Evolutionary conservation across 148 eudicot genomes (phyloP).

Genomic region (Talinum fruticosum): DNA sequence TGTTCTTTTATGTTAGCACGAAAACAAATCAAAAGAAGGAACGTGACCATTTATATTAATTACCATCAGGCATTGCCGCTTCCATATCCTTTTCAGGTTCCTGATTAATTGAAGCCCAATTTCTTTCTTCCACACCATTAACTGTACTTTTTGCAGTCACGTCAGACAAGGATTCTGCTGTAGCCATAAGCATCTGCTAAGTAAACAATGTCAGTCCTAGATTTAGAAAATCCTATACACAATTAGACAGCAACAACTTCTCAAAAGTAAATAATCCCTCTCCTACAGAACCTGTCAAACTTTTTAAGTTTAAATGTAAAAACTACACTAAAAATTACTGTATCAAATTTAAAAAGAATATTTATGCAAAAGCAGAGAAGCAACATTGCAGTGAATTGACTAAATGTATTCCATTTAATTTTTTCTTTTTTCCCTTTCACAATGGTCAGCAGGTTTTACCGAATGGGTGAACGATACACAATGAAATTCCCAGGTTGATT

Average conservation of each 20-base stretch:
- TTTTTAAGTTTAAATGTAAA: neutral
- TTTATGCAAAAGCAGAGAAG: neutral
- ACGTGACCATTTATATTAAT: conserved; percentile 13
- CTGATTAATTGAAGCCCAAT: conserved; percentile 32
- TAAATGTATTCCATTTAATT: neutral
- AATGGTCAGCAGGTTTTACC: neutral
- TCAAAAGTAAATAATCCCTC: conserved; percentile 5
- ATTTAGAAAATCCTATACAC: conserved; percentile 5
- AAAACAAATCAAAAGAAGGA: conserved; percentile 13
- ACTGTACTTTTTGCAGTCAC: conserved; percentile 36
- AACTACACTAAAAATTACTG: neutral
- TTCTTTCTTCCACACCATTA: conserved; percentile 32
- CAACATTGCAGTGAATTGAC: neutral
- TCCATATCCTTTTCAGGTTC: conserved; percentile 46
- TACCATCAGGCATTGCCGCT: conserved; percentile 76
- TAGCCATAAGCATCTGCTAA: conserved; percentile 59
- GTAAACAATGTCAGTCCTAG: conserved; percentile 20
- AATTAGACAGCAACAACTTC: neutral
- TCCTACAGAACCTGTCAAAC: neutral
- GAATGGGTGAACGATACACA: neutral
- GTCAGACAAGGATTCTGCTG: conserved; percentile 56
- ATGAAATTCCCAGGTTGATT: conserved; percentile 7
- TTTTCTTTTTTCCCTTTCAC: neutral
- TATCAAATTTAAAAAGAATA: neutral
- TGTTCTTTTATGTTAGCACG: conserved; percentile 17